Evolutionary conservation across 2,329 filamentous ascomycete species (phyloP).

Genomic region (Aureobasidium leucospermi): DNA sequence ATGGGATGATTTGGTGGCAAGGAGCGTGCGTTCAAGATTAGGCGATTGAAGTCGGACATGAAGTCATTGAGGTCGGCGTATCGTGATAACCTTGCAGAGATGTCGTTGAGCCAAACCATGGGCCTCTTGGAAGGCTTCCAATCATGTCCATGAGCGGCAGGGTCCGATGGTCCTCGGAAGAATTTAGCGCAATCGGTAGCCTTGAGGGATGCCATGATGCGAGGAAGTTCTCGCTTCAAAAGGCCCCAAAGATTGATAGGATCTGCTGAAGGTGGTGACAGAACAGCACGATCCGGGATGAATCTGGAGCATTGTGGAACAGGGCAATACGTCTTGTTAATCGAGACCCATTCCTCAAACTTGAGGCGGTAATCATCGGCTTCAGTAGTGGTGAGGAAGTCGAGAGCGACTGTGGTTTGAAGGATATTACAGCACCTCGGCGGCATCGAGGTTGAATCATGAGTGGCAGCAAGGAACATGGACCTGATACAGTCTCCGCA

Average conservation of each 20-base stretch:
- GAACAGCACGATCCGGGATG: constrained; percentile 32
- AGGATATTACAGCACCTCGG: constrained; percentile 40
- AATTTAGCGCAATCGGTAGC: background rate
- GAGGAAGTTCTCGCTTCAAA: constrained; percentile 10
- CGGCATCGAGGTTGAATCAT: constrained; percentile 36
- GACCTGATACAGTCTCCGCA: constrained; percentile 32
- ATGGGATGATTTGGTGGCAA: background rate
- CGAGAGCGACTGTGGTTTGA: constrained; percentile 33
- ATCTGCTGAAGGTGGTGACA: background rate
- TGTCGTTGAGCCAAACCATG: background rate
- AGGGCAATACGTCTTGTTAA: constrained; percentile 43
- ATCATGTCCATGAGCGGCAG: background rate
- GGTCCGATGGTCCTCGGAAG: background rate
- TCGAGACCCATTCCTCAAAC: constrained; percentile 42
- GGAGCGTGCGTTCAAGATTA: background rate
- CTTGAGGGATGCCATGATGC: background rate
- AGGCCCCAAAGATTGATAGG: constrained; percentile 6
- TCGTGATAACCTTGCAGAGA: background rate
- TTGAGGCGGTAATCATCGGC: constrained; percentile 33
- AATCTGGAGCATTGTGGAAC: constrained; percentile 42
- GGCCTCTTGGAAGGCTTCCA: background rate
- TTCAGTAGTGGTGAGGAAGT: constrained; percentile 31
- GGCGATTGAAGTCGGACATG: background rate
- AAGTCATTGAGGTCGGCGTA: constrained; percentile 1
- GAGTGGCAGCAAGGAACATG: constrained; percentile 36